Conservation (phyloP, 176 grass and related monocot genomes). For the Eragrostis nindensis region DNA sequence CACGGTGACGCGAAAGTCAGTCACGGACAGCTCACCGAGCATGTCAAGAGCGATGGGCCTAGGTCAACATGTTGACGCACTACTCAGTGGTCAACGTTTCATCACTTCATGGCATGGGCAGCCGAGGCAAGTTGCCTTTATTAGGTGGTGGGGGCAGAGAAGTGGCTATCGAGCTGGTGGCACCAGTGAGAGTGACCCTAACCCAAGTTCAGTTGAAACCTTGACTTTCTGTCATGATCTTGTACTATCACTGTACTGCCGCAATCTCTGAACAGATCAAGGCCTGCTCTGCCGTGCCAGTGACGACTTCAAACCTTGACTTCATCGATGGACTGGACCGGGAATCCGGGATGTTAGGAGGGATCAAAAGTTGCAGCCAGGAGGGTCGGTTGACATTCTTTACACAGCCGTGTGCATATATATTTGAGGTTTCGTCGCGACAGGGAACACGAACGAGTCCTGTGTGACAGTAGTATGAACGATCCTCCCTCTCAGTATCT, state of each 20-base stretch:
- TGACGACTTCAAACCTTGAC: constrained; percentile 1
- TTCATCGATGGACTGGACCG: not conserved
- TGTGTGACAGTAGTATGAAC: not conserved
- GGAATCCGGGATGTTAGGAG: not conserved
- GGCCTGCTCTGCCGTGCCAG: not conserved
- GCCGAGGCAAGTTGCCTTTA: not conserved
- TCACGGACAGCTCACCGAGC: constrained; percentile 24
- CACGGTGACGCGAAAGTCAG: constrained; percentile 5
- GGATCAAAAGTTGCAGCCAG: not conserved
- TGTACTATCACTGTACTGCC: not conserved
- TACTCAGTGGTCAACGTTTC: not conserved
- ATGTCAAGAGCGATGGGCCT: constrained; percentile 1
- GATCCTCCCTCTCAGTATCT: not conserved
- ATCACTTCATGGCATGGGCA: not conserved
- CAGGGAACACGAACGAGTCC: not conserved
- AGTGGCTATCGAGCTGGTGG: constrained; percentile 11
- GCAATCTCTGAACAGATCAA: constrained; percentile 17
- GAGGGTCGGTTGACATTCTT: not conserved
- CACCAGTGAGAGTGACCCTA: not conserved
- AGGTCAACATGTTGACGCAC: constrained; percentile 7
- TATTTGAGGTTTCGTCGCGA: not conserved
- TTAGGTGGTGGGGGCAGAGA: not conserved
- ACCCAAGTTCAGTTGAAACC: too few relatives aligned
- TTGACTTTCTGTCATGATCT: not conserved
- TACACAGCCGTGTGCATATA: not conserved